These are phyloP conservation scores for Gleditsia sinensis DNA, from an alignment of 306 rosid species.

Conservation along the genomic window DNA sequence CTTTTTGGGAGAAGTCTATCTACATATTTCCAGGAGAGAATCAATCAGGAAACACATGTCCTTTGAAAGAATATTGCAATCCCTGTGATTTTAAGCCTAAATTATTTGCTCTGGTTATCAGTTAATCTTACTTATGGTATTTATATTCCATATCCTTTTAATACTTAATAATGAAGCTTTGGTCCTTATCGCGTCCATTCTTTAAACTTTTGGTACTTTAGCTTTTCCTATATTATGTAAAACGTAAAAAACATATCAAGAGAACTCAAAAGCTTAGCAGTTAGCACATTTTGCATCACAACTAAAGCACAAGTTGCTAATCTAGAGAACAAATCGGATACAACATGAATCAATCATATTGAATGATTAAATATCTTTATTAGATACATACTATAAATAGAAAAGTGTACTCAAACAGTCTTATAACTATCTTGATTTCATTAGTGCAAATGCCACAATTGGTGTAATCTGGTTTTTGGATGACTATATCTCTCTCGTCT, in stretches of 20 bases:
- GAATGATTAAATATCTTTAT: background rate
- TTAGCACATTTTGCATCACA: background rate
- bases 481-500: slow-evolving; percentile 21
- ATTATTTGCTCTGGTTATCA: no score
- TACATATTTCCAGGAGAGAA: background rate
- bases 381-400: background rate
- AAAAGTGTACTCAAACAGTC: slow-evolving; percentile 3
- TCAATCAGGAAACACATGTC: background rate
- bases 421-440: slow-evolving; percentile 20
- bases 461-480: background rate
- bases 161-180: background rate
- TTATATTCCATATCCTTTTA: no score
- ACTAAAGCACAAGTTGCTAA: background rate
- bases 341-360: background rate
- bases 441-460: slow-evolving; percentile 20
- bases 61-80: background rate
- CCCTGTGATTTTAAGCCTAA: background rate
- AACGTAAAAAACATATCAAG: background rate
- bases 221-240: background rate
- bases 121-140: no score
- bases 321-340: background rate
- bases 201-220: background rate
- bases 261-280: background rate
- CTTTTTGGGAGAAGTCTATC: background rate
- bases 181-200: background rate